Base-by-base conservation (phyloP, 1,284 basidiomycete species). In the Mrakiaceae sp. region DNA sequence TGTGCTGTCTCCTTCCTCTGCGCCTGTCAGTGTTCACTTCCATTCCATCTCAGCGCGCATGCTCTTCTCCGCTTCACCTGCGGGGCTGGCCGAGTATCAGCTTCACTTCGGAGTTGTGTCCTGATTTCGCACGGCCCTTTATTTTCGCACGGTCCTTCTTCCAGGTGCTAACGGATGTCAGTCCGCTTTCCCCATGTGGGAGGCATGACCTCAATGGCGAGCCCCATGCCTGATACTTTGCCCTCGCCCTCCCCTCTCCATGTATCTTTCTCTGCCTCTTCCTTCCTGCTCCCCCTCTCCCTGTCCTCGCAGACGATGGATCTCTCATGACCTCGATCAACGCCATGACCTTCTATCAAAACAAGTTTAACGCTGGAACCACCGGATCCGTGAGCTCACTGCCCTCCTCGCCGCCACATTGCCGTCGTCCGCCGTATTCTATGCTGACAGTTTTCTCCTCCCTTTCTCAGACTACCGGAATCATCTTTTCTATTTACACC, bases 251-350 rank as follows among this genome's bases (percentile, higher is more conserved):
- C 27, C 27, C 27, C 27, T 27, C 27, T 27, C 27, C 27, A 27
- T 27, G 27, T 27, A 27, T 27, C 40, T 60, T 1, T 40, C 52
- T 52, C 27, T 14, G 27, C 53, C 39, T 2, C n/a, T 54, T 7
- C 7, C 8, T 54, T 46, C 7, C 40, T 39, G 16, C 12, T 53
- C 5, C 12, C 57, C 10, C 3, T 14, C 27, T 42, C 14, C 44
- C 46, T 43, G 11, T 43, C 16, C 44, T 44, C 12, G 11, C 43
- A 47, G 43, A 62, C 60, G 62, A 64, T 27, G 62, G 62, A n/a
- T 49, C 53, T 3, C 56, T 65, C 11, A 60, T 65, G 58, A 65
- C 64, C 3, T 14, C 53, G 11, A 16, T 64, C 4, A n/a, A 39
- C 46, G 56, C 56, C 12, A 65, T 65, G 64, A 2, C 14, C 2